Percentiles rank a stretch among this genome's conserved stretches.
phyloP scores from a whole-genome alignment of 2,329 filamentous ascomycete genomes.

The Fusarium neocosmosporiellum region DNA sequence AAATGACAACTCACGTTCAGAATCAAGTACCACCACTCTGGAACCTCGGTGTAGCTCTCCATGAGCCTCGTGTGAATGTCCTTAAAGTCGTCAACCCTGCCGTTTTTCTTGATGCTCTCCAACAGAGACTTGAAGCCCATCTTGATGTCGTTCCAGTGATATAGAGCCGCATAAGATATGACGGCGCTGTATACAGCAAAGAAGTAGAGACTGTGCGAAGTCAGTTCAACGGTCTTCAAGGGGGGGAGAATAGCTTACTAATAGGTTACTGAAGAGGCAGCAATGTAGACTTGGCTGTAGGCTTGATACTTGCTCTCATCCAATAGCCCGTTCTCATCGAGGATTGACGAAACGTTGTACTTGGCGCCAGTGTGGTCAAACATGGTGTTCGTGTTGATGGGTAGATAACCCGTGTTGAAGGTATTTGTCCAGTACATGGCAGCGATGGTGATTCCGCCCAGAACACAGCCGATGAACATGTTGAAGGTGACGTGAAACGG shows the following conservation, averaged over 20 bases:
- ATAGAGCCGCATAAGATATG: constrained; percentile 50
- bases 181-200: constrained; percentile 47
- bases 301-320: constrained; percentile 50
- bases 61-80: constrained; percentile 58
- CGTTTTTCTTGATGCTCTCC: constrained; percentile 24
- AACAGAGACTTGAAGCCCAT: constrained; percentile 43
- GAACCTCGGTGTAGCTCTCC: constrained; percentile 57
- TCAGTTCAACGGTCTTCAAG: not conserved
- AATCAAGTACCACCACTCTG: constrained; percentile 58
- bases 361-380: constrained; percentile 57
- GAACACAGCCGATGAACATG: constrained; percentile 47
- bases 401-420: constrained; percentile 57
- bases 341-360: constrained; percentile 57
- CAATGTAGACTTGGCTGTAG: constrained; percentile 49
- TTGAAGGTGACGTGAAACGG: constrained; percentile 56
- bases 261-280: constrained; percentile 34
- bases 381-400: constrained; percentile 59
- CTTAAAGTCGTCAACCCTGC: constrained; percentile 42
- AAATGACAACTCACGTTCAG: constrained; percentile 22
- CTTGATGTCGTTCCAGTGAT: constrained; percentile 50
- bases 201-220: constrained; percentile 21
- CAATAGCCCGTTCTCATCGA: constrained; percentile 50
- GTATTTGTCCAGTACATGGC: constrained; percentile 58
- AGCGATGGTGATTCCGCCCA: constrained; percentile 55
- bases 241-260: not conserved